phyloP scores from a whole-genome alignment of 148 eudicot species.

The Amaranthus hypochondriacus region DNA sequence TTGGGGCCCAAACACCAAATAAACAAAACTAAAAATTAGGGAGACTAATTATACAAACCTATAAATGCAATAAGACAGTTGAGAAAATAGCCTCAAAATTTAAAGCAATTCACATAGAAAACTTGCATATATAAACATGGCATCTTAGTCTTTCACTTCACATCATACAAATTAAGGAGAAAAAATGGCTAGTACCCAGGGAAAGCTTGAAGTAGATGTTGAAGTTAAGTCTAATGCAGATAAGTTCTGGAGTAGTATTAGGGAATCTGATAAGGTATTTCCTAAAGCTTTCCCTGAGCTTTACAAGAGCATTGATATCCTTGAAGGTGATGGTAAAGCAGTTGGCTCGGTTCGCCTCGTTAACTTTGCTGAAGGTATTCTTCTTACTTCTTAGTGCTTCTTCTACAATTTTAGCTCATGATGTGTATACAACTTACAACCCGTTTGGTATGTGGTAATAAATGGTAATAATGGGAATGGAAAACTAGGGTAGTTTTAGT shows the following conservation, averaged over 20 bases:
- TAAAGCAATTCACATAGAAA: not conserved
- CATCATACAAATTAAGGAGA: too few species aligned
- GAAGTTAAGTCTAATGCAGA: conserved; percentile 52
- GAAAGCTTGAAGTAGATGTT: conserved; percentile 72
- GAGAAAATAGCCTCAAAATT: conserved; percentile 14
- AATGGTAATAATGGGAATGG: too few species aligned
- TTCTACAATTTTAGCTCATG: too few species aligned
- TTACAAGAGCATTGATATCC: conserved; percentile 64
- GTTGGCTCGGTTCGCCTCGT: conserved; percentile 63
- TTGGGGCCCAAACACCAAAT: not conserved
- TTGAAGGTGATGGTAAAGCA: conserved; percentile 51
- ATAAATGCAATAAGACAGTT: conserved; percentile 13
- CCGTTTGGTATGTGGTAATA: too few species aligned
- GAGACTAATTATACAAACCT: conserved; percentile 8
- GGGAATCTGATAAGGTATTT: conserved; percentile 49
- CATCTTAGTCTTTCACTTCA: too few species aligned
- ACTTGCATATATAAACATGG: conserved; percentile 13
- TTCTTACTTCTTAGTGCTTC: not conserved
- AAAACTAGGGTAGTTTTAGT: too few species aligned
- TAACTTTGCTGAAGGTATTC: conserved; percentile 54
- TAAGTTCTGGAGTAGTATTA: conserved; percentile 56
- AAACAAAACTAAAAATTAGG: conserved; percentile 5
- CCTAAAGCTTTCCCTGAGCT: conserved; percentile 70
- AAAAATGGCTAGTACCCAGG: conserved; percentile 29
- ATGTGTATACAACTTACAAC: too few species aligned